phyloP scores from a whole-genome alignment of 148 eudicot genomes.

The Camellia sinensis region DNA sequence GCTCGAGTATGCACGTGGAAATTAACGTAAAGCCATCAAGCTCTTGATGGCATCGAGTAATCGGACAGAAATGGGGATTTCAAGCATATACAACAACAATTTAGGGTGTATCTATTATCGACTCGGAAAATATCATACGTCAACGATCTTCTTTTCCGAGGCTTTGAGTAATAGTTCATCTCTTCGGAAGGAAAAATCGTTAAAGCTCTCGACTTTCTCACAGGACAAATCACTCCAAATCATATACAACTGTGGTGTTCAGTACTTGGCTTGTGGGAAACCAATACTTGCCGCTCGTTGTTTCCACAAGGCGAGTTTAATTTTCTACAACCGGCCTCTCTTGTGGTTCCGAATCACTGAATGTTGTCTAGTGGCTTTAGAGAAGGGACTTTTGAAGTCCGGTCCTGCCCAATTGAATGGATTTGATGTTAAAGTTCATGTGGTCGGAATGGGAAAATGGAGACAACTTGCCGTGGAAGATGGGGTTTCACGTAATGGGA shows the following conservation, averaged over 20 bases:
- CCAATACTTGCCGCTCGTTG: constrained; percentile 76
- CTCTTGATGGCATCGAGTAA: constrained; percentile 81
- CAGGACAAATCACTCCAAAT: constrained; percentile 75
- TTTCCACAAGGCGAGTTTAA: constrained; percentile 57
- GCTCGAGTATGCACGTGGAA: constrained; percentile 82
- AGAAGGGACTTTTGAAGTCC: constrained; percentile 52
- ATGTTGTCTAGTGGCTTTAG: constrained; percentile 71
- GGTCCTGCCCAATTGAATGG: constrained; percentile 23
- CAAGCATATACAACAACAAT: constrained; percentile 69
- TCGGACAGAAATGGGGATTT: constrained; percentile 55
- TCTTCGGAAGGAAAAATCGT: constrained; percentile 66
- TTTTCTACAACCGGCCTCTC: constrained; percentile 69
- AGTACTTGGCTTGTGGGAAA: constrained; percentile 78
- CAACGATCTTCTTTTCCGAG: constrained; percentile 66
- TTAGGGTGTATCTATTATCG: constrained; percentile 80
- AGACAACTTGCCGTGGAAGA: constrained; percentile 60
- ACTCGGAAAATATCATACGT: constrained; percentile 64
- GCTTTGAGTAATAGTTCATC: constrained; percentile 59
- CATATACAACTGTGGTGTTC: constrained; percentile 80
- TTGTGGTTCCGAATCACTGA: constrained; percentile 86
- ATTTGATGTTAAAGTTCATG: constrained; percentile 49
- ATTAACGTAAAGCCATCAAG: constrained; percentile 75
- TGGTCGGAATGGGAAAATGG: constrained; percentile 83
- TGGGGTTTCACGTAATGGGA: constrained; percentile 27
- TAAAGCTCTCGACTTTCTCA: constrained; percentile 52